Evolutionary conservation across 139 green algal genomes (phyloP).

Genomic region (Chlorella ohadii): DNA sequence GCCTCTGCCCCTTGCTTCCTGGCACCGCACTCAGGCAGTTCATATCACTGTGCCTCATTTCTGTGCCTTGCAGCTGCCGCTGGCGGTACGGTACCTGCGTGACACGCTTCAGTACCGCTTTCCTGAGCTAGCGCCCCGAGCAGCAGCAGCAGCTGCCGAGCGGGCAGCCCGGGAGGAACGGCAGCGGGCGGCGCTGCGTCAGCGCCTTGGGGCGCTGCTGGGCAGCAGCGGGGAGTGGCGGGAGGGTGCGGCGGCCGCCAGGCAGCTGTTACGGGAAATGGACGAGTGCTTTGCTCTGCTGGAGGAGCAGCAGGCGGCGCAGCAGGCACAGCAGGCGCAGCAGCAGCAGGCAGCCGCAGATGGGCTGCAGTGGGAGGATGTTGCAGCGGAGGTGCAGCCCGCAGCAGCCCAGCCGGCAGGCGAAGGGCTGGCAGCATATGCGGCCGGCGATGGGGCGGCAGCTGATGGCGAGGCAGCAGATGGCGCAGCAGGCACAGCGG

Average conservation of each 20-base stretch:
- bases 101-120: conserved; percentile 47
- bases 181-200: conserved; percentile 1
- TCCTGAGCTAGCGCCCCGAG: conserved; percentile 34
- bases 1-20: too few relatives aligned
- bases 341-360: neutral
- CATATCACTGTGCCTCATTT: neutral
- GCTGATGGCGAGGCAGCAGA: neutral
- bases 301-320: conserved; percentile 6
- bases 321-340: neutral
- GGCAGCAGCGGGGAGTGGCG: conserved; percentile 20
- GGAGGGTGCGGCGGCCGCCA: neutral
- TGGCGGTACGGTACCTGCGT: conserved; percentile 43
- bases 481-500: neutral
- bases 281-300: conserved; percentile 35
- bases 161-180: conserved; percentile 8
- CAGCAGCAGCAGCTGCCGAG: neutral
- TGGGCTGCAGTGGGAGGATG: conserved; percentile 41
- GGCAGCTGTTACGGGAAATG: conserved; percentile 16
- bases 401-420: neutral
- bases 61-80: conserved; percentile 15
- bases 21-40: too few relatives aligned
- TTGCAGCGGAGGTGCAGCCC: neutral
- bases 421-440: conserved; percentile 24
- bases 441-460: neutral
- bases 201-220: conserved; percentile 2